Evolutionary conservation across 208 protist genomes (phyloP), one percentile per base, ranked within the genome.

Genomic region (Trypanosoma lewisi): DNA sequence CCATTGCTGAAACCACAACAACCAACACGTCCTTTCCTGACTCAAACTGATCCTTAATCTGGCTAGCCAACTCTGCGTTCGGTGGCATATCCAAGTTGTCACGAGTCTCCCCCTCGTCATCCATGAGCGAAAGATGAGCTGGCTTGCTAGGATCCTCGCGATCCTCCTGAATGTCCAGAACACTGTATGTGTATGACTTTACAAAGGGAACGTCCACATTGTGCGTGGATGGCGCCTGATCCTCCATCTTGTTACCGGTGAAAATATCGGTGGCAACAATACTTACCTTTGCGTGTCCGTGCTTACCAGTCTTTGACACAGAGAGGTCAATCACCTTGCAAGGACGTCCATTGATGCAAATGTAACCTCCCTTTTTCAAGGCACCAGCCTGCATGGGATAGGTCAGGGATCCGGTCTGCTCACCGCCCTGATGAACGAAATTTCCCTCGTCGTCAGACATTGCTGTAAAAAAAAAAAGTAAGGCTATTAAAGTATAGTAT

Each of bases 231-330:
- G 97, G 97, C 37, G 85, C 96, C 69, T 99, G 87, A 59, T 98
- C 97, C 85, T 99, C 98, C 63, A 98, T 94, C 82, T 98, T 98
- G 82, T 98, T 98, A 58, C 94, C 92, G 54, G 93, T 99, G 87
- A 99, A 99, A 68, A 99, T 98, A 73, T 99, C 98, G 53, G 98
- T 95, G 59, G 86, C 98, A 61, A 91, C 89, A 73, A 99, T 96
- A 72, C 98, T 90, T 45, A 98, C 97, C 89, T 99, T 99, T 34
- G 98, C 98, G 80, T 98, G 95, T 67, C 98, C 98, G 83, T 99
- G 98, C 87, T 99, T 99, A 65, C 98, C 98, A 53, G 97, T 98
- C 87, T 98, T 99, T 41, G 98, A 99, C 23, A 97, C 98, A 49
- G 92, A 98, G 73, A 98, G 93, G 67, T 98, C 97, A 62, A 99